phyloP scores from a whole-genome alignment of 768 basidiomycete genomes.

The Lactarius pseudohatsudake region DNA sequence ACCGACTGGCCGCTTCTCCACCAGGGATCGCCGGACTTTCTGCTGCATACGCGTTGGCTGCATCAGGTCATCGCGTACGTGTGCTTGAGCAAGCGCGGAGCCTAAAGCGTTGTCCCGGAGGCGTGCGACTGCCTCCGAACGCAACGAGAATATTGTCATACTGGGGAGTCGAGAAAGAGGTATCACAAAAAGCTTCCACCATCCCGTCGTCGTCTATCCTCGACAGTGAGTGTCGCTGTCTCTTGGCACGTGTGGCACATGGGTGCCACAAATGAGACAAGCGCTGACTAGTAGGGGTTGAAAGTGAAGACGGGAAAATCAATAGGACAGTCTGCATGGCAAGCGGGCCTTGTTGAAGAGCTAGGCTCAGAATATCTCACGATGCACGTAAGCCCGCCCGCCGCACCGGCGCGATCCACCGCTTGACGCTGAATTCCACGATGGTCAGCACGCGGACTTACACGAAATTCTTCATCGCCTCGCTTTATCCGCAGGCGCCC shows the following conservation, averaged over 20 bases:
- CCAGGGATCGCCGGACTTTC: slow-evolving; percentile 28
- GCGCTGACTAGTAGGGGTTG: slow-evolving; percentile 4
- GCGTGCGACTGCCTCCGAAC: slow-evolving; percentile 26
- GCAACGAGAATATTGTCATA: slow-evolving; percentile 25
- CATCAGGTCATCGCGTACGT: slow-evolving; percentile 27
- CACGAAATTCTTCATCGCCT: slow-evolving; percentile 22
- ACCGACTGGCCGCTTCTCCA: background rate
- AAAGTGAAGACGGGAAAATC: slow-evolving; percentile 27
- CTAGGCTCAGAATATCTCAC: slow-evolving; percentile 25
- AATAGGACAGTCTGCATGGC: slow-evolving; percentile 23
- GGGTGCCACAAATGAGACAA: background rate
- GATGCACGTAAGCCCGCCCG: slow-evolving; percentile 25
- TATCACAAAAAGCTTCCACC: slow-evolving; percentile 13
- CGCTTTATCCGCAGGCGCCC: slow-evolving; percentile 25
- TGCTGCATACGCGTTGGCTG: slow-evolving; percentile 26
- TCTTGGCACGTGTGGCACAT: no score
- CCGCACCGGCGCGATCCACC: background rate
- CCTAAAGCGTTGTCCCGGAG: slow-evolving; percentile 14
- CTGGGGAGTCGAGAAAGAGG: slow-evolving; percentile 29
- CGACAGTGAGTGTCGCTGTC: slow-evolving; percentile 22
- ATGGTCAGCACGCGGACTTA: slow-evolving; percentile 27
- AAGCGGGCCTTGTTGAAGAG: slow-evolving; percentile 24
- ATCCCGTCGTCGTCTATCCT: slow-evolving; percentile 15
- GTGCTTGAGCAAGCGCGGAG: slow-evolving; percentile 21
- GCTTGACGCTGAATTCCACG: slow-evolving; percentile 14